Evolutionary conservation across 805 yeast genomes (phyloP).

Genomic region (Metschnikowia chrysomelidarum): DNA sequence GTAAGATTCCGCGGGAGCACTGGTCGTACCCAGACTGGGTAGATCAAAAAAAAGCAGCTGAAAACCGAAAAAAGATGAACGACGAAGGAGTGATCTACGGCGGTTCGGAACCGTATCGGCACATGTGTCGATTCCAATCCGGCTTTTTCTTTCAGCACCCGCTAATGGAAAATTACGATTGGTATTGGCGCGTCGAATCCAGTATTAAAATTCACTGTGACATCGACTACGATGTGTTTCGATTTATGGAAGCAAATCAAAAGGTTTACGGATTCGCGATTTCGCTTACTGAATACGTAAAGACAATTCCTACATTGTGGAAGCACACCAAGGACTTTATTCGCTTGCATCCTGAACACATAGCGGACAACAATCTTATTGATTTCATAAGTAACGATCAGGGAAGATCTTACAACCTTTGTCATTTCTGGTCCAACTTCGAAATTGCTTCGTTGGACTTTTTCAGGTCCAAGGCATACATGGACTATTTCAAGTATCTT

Average conservation of each 20-base stretch:
- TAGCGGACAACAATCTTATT: slow-evolving; percentile 62
- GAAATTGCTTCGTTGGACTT: too few relatives aligned
- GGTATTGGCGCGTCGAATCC: slow-evolving; percentile 99
- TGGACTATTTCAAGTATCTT: too few relatives aligned
- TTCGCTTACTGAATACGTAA: slow-evolving; percentile 73
- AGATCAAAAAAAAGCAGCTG: slow-evolving; percentile 67
- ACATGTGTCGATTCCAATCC: slow-evolving; percentile 72
- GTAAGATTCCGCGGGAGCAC: slow-evolving; percentile 71
- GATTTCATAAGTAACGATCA: slow-evolving; percentile 66
- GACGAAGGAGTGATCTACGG: slow-evolving; percentile 65
- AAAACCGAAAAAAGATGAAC: slow-evolving; percentile 56
- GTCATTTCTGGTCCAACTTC: too few relatives aligned
- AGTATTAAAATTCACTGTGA: slow-evolving; percentile 78
- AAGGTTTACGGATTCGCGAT: slow-evolving; percentile 88
- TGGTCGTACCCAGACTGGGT: slow-evolving; percentile 91
- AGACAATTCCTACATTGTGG: slow-evolving; percentile 87
- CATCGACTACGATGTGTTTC: slow-evolving; percentile 82
- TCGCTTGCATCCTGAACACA: slow-evolving; percentile 53
- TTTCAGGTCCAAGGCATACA: too few relatives aligned
- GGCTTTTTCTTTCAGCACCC: slow-evolving; percentile 81
- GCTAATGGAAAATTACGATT: slow-evolving; percentile 63
- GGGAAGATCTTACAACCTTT: slow-evolving; percentile 67
- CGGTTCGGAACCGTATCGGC: slow-evolving; percentile 58
- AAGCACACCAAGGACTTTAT: slow-evolving; percentile 66
- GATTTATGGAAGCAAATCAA: slow-evolving; percentile 66